Evolutionary conservation across 1,284 basidiomycete species (phyloP), one percentile per base, ranked within the genome.

Genomic region (Apiotrichum veenhuisii): DNA sequence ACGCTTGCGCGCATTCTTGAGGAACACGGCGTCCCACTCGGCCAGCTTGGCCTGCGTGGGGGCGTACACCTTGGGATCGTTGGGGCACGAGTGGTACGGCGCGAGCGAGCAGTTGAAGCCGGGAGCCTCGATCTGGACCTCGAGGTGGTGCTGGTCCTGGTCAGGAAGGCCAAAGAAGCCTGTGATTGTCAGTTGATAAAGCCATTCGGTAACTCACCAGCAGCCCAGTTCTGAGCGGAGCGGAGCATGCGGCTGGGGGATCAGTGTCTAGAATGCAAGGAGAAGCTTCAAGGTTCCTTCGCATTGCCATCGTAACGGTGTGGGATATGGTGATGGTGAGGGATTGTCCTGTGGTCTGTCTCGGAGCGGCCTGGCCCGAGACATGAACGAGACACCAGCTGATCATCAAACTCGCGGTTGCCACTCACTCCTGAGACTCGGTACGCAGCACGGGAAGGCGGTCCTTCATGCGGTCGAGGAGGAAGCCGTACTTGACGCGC

Each of bases 1-100:
- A n/a, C 91, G 81, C 53, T 80, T 76, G 34, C 77, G 78, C 0
- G 91, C 88, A 46, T 84, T 79, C 51, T 81, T 77, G 37, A 95
- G 82, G 74, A 91, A 95, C 3, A 85, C 82, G 0, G 74, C 68
- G 1, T 85, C 81, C 90, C 90, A 93, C 60, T 80, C 58, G 9
- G 64, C 62, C 15, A 74, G 62, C 57, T 72, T 73, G 8, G 50
- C 52, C 15, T 48, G 55, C 54, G 10, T 49, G 27, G n/a, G 59
- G 25, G 12, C 5, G 45, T 68, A 64, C 10, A 63, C 55, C 38
- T 55, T 63, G 36, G 55, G 52, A 54, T 70, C 64, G 50, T 66
- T 68, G 5, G 61, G 54, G 53, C 72, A 72, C 60, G 69, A 72
- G 41, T 76, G 69, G 62, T 79, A 80, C 1, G 79, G 77, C 2